phyloP scores from a whole-genome alignment of 106 monocot genomes.

The Hemerocallis citrina region DNA sequence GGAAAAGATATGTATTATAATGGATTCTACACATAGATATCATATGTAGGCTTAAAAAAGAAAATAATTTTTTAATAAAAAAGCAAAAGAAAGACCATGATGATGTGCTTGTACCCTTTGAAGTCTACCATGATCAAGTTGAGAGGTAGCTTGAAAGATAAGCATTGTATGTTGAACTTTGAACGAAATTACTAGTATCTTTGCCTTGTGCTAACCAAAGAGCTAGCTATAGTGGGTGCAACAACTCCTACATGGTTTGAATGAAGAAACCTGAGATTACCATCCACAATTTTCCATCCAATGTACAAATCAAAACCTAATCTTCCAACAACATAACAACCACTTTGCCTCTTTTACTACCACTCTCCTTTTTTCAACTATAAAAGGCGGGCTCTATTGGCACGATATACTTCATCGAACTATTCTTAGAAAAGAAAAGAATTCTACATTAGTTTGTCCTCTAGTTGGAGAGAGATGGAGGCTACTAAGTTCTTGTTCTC shows the following conservation, averaged over 20 bases:
- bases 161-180: too few species aligned
- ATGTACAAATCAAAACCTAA: slow-evolving; percentile 34
- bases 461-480: not conserved
- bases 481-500: not conserved
- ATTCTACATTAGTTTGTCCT: not conserved
- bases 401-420: not conserved
- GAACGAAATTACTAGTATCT: not conserved
- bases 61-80: too few species aligned
- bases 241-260: slow-evolving; percentile 5
- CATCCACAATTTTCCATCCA: not conserved
- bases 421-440: not conserved
- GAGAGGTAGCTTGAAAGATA: not conserved
- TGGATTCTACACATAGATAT: not conserved
- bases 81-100: too few species aligned
- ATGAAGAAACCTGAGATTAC: not conserved
- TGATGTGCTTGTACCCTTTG: too few species aligned
- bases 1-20: not conserved
- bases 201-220: slow-evolving; percentile 3
- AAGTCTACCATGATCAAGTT: too few species aligned
- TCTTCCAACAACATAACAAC: slow-evolving; percentile 16
- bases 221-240: slow-evolving; percentile 14
- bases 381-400: not conserved
- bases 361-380: not conserved
- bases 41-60: too few species aligned
- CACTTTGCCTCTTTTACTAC: not conserved